These are phyloP conservation scores for Neofusicoccum umdonicola DNA, from an alignment of 2,329 filamentous ascomycete species.

Conservation along the genomic window DNA sequence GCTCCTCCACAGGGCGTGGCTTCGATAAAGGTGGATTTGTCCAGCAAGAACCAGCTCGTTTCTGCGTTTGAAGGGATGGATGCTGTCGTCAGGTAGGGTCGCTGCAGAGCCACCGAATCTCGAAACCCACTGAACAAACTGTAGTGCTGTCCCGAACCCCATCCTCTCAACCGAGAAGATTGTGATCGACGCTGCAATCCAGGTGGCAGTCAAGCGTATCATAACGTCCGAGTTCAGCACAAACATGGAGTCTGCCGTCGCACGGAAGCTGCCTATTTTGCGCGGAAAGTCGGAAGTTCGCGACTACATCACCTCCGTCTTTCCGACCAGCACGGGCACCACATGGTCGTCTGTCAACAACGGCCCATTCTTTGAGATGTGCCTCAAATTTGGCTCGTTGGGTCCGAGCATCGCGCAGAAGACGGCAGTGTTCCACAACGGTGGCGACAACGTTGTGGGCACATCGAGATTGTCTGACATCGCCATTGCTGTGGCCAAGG, in stretches of 20 bases:
- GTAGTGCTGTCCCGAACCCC: not conserved
- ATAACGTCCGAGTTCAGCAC: conserved; percentile 34
- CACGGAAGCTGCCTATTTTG: conserved; percentile 16
- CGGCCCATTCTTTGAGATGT: not conserved
- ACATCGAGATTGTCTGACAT: not conserved
- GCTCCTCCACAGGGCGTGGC: not conserved
- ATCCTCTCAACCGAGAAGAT: conserved; percentile 7
- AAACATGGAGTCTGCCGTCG: conserved; percentile 18
- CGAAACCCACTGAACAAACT: not conserved
- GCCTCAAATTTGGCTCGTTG: not conserved
- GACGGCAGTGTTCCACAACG: not conserved
- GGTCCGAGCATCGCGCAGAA: not conserved
- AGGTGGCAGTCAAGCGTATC: conserved; percentile 32
- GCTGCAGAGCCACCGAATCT: not conserved
- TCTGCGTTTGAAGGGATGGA: conserved; percentile 11
- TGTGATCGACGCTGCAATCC: conserved; percentile 35
- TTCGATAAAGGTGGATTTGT: not conserved
- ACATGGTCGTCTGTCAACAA: not conserved
- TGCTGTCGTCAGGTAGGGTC: conserved; percentile 5
- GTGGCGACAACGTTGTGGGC: not conserved
- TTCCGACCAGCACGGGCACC: not conserved
- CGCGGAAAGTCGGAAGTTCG: conserved; percentile 19
- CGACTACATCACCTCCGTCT: conserved; percentile 12
- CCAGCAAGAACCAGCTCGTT: not conserved
- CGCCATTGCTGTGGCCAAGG: not conserved